These are phyloP conservation scores for Castanospermum australe DNA, from an alignment of 306 rosid species.

Conservation along the genomic window DNA sequence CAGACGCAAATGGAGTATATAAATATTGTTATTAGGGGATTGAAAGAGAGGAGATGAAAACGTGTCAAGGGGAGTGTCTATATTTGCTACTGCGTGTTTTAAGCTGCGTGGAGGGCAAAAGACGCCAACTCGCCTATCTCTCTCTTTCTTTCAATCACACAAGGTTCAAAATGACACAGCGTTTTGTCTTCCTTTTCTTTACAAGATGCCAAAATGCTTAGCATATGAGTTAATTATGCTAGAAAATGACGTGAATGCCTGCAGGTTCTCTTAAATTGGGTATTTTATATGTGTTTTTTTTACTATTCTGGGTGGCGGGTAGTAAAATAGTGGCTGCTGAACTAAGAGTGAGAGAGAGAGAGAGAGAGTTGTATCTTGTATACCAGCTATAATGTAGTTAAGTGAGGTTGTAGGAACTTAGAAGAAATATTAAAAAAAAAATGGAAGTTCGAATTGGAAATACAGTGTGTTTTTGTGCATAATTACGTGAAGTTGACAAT, in stretches of 20 bases:
- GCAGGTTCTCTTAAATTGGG: neutral
- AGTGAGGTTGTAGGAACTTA: neutral
- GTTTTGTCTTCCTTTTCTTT: constrained; percentile 26
- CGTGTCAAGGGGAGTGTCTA: constrained; percentile 54
- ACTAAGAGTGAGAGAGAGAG: neutral
- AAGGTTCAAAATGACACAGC: constrained; percentile 59
- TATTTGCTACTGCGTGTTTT: constrained; percentile 78
- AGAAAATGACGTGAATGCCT: constrained; percentile 34
- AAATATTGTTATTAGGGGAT: neutral
- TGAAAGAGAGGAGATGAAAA: constrained; percentile 26
- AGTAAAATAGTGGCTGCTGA: neutral
- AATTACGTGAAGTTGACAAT: no score
- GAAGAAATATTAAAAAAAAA: neutral
- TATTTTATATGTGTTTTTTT: neutral
- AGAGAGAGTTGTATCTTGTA: neutral
- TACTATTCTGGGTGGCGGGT: neutral
- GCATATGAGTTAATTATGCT: neutral
- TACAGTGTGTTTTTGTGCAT: no score
- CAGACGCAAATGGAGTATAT: neutral
- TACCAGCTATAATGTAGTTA: neutral
- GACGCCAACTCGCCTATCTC: constrained; percentile 62
- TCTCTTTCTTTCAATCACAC: constrained; percentile 31
- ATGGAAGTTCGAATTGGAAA: neutral
- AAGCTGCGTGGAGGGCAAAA: constrained; percentile 94
- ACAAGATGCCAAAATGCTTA: constrained; percentile 34